These are phyloP conservation scores for Tremella mesenterica DNA, from an alignment of 768 basidiomycete genomes.

Conservation along the genomic window DNA sequence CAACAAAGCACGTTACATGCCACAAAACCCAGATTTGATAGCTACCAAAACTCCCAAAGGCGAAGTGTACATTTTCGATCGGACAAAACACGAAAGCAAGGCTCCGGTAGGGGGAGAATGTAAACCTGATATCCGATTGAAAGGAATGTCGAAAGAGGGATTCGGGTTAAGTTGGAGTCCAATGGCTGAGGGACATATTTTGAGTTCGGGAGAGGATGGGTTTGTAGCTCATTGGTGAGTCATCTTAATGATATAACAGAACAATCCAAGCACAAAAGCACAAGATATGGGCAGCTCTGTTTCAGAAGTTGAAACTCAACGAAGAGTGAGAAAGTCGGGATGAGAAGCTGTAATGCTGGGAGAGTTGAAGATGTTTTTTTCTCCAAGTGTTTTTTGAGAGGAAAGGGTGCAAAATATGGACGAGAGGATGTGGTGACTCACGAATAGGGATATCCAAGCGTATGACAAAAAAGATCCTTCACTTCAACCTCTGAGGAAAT, in stretches of 20 bases:
- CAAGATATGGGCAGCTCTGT: too few relatives aligned
- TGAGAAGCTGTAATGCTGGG: too few relatives aligned
- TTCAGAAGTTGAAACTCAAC: too few relatives aligned
- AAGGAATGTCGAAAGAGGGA: constrained; percentile 91
- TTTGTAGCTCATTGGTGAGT: constrained; percentile 86
- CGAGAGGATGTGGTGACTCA: too few relatives aligned
- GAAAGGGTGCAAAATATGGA: too few relatives aligned
- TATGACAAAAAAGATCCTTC: constrained; percentile 67
- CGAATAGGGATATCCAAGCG: constrained; percentile 61
- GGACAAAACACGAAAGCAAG: constrained; percentile 92
- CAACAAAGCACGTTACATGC: constrained; percentile 97
- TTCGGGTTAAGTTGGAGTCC: constrained; percentile 93
- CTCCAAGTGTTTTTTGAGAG: too few relatives aligned
- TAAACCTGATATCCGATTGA: constrained; percentile 80
- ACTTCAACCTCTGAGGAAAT: constrained; percentile 75
- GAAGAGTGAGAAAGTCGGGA: too few relatives aligned
- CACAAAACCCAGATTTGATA: constrained; percentile 93
- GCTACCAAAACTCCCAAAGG: constrained; percentile 89
- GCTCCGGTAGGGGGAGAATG: constrained; percentile 75
- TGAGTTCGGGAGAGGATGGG: constrained; percentile 91
- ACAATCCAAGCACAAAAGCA: neutral
- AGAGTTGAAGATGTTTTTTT: too few relatives aligned
- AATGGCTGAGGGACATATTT: constrained; percentile 66
- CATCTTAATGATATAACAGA: neutral
- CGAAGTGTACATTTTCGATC: constrained; percentile 88